Conservation (phyloP, 352 stramenopile genomes). For the Thalassiosira delicatula region DNA sequence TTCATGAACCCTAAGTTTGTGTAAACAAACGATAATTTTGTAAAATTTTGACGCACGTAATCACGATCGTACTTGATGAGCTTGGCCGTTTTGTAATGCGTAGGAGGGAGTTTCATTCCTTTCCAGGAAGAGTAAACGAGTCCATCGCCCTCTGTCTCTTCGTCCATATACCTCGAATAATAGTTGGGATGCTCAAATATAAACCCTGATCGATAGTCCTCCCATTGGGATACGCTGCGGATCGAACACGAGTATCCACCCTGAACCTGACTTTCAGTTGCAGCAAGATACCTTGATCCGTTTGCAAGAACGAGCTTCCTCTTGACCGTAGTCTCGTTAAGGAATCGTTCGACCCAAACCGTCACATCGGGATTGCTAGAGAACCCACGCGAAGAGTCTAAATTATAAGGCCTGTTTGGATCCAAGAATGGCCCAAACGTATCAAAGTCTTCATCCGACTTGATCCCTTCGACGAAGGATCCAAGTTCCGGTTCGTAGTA, state of each 20-base stretch:
- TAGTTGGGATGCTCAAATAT: slow-evolving; percentile 95
- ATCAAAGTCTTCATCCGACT: slow-evolving; percentile 63
- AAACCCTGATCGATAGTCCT: slow-evolving; percentile 87
- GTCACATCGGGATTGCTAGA: slow-evolving; percentile 54
- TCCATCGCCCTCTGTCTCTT: slow-evolving; percentile 85
- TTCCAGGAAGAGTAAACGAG: slow-evolving; percentile 89
- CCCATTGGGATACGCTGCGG: slow-evolving; percentile 92
- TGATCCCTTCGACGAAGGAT: slow-evolving; percentile 84
- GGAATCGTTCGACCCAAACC: slow-evolving; percentile 70
- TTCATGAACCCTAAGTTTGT: slow-evolving; percentile 92
- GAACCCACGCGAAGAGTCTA: slow-evolving; percentile 58
- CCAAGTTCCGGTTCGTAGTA: slow-evolving; percentile 89
- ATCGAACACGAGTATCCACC: slow-evolving; percentile 94
- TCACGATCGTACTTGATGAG: slow-evolving; percentile 57
- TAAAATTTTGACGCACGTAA: slow-evolving; percentile 18
- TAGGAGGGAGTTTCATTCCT: slow-evolving; percentile 90
- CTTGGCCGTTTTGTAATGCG: slow-evolving; percentile 87
- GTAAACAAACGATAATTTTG: slow-evolving; percentile 77
- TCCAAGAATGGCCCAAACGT: slow-evolving; percentile 80
- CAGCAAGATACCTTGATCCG: slow-evolving; percentile 80
- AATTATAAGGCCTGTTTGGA: slow-evolving; percentile 36
- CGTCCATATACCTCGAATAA: slow-evolving; percentile 92
- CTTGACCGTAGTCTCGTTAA: slow-evolving; percentile 53
- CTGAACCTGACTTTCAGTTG: slow-evolving; percentile 72
- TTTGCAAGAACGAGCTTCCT: slow-evolving; percentile 40